Evolutionary conservation across 441 rosid genomes (phyloP).

Genomic region (Hura crepitans): DNA sequence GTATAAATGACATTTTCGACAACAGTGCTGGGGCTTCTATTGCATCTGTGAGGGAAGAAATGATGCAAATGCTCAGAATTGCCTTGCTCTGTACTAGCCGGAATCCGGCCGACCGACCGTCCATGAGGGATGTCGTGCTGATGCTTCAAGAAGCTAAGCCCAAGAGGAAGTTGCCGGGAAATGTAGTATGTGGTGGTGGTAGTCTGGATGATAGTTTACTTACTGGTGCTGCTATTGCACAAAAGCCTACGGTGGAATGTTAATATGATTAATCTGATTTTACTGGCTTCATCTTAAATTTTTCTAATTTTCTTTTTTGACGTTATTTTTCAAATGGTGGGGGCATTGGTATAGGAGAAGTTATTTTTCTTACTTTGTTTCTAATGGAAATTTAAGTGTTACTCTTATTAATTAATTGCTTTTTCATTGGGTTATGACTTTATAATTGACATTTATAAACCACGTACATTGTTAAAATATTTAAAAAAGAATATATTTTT

Average conservation of each 20-base stretch:
- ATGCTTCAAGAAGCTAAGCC: slow-evolving; percentile 92
- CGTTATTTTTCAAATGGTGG: slow-evolving; percentile 28
- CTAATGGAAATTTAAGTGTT: slow-evolving; percentile 35
- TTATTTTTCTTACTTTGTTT: slow-evolving; percentile 25
- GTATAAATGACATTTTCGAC: slow-evolving; percentile 53
- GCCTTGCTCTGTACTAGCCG: slow-evolving; percentile 76
- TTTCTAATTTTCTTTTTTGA: slow-evolving; percentile 8
- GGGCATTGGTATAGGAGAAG: slow-evolving; percentile 66
- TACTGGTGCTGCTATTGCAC: slow-evolving; percentile 25
- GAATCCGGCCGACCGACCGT: slow-evolving; percentile 80
- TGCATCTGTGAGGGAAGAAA: slow-evolving; percentile 64
- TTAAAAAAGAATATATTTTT: too few relatives aligned
- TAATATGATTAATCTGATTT: slow-evolving; percentile 37
- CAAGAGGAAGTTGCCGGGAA: slow-evolving; percentile 53
- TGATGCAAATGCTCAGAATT: slow-evolving; percentile 78
- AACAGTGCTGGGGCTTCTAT: slow-evolving; percentile 66
- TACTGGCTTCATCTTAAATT: slow-evolving; percentile 23
- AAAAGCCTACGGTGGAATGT: slow-evolving; percentile 55
- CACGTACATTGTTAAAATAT: too few relatives aligned
- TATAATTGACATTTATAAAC: not conserved
- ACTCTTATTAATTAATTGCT: slow-evolving; percentile 14
- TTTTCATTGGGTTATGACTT: not conserved
- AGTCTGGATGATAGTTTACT: slow-evolving; percentile 28
- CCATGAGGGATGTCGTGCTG: slow-evolving; percentile 90
- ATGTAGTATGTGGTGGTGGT: slow-evolving; percentile 22